Conservation (phyloP, 371 early-diverging fungal genomes). For the Saksenaea vasiformis region DNA sequence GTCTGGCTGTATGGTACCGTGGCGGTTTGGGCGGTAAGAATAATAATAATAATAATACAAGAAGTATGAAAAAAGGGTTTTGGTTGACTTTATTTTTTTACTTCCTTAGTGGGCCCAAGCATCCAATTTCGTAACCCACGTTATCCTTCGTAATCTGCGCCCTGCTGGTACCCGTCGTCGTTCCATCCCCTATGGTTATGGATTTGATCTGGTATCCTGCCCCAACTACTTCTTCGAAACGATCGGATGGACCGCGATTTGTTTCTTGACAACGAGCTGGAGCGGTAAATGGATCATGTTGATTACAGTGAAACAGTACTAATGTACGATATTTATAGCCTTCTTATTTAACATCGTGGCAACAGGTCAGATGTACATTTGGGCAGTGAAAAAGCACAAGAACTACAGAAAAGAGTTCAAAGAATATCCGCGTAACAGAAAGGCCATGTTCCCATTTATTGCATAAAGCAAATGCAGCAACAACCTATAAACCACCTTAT, state of each 20-base stretch:
- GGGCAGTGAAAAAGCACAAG: constrained; percentile 97
- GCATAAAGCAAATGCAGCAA: constrained; percentile 39
- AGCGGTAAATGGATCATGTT: constrained; percentile 48
- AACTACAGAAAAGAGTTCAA: constrained; percentile 90
- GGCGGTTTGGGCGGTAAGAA: constrained; percentile 68
- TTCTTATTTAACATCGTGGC: constrained; percentile 82
- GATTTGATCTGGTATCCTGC: constrained; percentile 89
- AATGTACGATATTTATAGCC: constrained; percentile 35
- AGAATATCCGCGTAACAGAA: constrained; percentile 89
- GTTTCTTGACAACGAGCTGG: constrained; percentile 76
- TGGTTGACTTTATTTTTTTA: neutral
- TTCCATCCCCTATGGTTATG: constrained; percentile 92
- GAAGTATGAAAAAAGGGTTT: neutral
- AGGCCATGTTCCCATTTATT: constrained; percentile 89
- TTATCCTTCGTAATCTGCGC: constrained; percentile 89
- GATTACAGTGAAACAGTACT: neutral
- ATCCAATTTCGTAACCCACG: constrained; percentile 85
- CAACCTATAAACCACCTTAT: too few species aligned
- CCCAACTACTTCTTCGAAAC: constrained; percentile 95
- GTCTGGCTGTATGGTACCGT: constrained; percentile 59
- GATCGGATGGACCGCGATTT: constrained; percentile 81
- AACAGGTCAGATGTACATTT: constrained; percentile 90
- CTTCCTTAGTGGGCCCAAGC: constrained; percentile 69
- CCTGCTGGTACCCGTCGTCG: constrained; percentile 89
- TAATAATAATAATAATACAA: neutral